A percentile compares a stretch with the other conserved stretches of the same genome.
Conservation (phyloP, 768 basidiomycete species). For the Cyclocybe aegerita region DNA sequence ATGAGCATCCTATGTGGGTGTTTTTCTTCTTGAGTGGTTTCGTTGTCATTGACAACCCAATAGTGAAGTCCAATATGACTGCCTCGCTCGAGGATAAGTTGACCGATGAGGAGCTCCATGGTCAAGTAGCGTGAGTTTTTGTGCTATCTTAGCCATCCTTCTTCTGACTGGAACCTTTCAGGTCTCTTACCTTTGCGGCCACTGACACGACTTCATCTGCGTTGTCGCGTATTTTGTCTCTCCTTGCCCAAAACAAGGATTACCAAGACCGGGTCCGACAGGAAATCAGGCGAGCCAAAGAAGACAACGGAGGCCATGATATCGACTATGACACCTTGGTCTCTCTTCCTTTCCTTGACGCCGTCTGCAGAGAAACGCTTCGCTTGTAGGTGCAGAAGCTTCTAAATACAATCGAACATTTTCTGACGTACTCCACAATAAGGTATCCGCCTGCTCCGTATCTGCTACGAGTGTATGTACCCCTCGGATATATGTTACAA, state of each 20-base stretch:
- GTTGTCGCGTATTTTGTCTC: conserved; percentile 32
- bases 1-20: conserved; percentile 39
- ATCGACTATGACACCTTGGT: conserved; percentile 37
- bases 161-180: neutral
- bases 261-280: conserved; percentile 34
- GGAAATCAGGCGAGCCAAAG: conserved; percentile 29
- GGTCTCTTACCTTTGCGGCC: conserved; percentile 34
- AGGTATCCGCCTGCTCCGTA: conserved; percentile 21
- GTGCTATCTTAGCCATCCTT: neutral
- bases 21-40: neutral
- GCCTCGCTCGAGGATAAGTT: conserved; percentile 30
- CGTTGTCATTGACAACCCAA: neutral
- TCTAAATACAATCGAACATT: neutral
- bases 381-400: conserved; percentile 27
- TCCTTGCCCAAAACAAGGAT: conserved; percentile 28
- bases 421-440: neutral
- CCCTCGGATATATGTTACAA: no score
- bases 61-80: conserved; percentile 34
- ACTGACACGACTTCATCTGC: conserved; percentile 46
- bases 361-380: conserved; percentile 38
- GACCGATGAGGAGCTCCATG: conserved; percentile 31
- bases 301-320: conserved; percentile 18
- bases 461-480: conserved; percentile 12
- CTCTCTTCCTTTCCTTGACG: conserved; percentile 36
- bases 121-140: conserved; percentile 24